phyloP scores from a whole-genome alignment of 2,329 filamentous ascomycete species.

The Talaromyces marneffei region DNA sequence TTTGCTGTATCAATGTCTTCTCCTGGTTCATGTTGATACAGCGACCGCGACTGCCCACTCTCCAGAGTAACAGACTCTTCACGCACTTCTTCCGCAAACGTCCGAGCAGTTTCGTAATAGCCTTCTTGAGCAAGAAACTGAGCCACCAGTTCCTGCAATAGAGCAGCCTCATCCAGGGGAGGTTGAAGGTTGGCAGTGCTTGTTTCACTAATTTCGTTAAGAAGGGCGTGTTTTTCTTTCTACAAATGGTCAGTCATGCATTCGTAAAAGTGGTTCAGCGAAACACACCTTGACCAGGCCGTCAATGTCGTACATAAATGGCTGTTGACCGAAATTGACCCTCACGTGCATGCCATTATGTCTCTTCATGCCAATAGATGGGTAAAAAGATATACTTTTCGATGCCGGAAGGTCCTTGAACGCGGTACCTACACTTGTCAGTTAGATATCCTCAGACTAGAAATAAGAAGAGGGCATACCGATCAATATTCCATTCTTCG shows the following conservation, averaged over 20 bases:
- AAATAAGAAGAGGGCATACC: slow-evolving; percentile 36
- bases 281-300: slow-evolving; percentile 65
- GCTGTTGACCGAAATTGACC: slow-evolving; percentile 61
- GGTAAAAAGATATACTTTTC: slow-evolving; percentile 41
- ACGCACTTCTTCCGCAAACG: slow-evolving; percentile 76
- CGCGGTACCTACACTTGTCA: slow-evolving; percentile 49
- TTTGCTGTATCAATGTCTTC: slow-evolving; percentile 84
- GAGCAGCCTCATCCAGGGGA: slow-evolving; percentile 63
- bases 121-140: slow-evolving; percentile 94
- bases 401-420: slow-evolving; percentile 38
- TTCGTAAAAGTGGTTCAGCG: neutral
- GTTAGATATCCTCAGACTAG: neutral
- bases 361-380: slow-evolving; percentile 62
- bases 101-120: slow-evolving; percentile 85
- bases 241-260: slow-evolving; percentile 26
- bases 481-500: slow-evolving; percentile 56
- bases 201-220: slow-evolving; percentile 55
- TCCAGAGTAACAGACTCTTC: slow-evolving; percentile 66
- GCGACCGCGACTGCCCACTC: slow-evolving; percentile 47
- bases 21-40: slow-evolving; percentile 59
- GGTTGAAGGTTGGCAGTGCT: slow-evolving; percentile 57
- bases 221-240: slow-evolving; percentile 57
- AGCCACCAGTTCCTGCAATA: slow-evolving; percentile 76
- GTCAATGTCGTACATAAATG: slow-evolving; percentile 90
- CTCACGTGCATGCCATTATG: slow-evolving; percentile 52